These are phyloP conservation scores for Macrotyloma uniflorum DNA, from an alignment of 306 rosid genomes.

Conservation along the genomic window DNA sequence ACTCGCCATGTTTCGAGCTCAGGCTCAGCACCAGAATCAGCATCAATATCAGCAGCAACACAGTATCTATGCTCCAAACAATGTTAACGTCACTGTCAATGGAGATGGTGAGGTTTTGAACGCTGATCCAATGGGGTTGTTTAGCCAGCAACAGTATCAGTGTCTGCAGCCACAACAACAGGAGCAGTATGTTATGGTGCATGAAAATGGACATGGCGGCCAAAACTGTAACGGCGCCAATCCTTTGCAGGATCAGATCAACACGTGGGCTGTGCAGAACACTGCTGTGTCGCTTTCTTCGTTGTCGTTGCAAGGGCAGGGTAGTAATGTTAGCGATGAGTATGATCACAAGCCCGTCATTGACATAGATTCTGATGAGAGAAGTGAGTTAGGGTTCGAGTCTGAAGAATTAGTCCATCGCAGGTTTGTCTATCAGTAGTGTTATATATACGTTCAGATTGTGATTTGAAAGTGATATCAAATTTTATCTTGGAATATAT, in stretches of 20 bases:
- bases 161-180: constrained; percentile 41
- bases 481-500: no score
- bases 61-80: neutral
- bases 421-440: constrained; percentile 39
- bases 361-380: constrained; percentile 44
- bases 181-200: constrained; percentile 39
- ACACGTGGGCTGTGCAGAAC: constrained; percentile 61
- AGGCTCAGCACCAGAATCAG: constrained; percentile 23
- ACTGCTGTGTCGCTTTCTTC: constrained; percentile 41
- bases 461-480: neutral
- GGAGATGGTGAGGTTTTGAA: constrained; percentile 39
- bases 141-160: constrained; percentile 23
- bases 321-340: constrained; percentile 36
- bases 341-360: constrained; percentile 52
- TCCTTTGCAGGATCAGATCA: constrained; percentile 55
- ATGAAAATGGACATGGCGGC: constrained; percentile 8
- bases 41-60: constrained; percentile 7
- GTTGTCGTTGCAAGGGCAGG: constrained; percentile 55
- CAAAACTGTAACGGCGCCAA: neutral
- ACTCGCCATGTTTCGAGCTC: constrained; percentile 59
- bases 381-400: constrained; percentile 50
- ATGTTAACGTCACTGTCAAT: neutral
- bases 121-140: constrained; percentile 48
- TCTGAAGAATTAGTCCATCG: constrained; percentile 40
- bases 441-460: no score